phyloP scores from a whole-genome alignment of 2,329 filamentous ascomycete genomes.

The Pseudocercospora musae region DNA sequence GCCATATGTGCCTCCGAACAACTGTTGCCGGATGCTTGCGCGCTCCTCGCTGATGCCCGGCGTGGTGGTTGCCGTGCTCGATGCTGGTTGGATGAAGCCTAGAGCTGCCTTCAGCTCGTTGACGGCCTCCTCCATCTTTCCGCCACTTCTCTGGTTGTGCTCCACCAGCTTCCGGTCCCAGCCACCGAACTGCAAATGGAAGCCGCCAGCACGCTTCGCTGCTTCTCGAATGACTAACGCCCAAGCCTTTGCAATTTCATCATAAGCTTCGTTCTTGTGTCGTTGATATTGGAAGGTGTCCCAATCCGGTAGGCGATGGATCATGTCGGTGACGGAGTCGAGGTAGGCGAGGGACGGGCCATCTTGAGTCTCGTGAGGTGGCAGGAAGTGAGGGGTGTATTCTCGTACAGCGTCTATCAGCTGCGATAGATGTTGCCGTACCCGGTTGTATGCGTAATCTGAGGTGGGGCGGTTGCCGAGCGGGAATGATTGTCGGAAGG shows the following conservation, averaged over 20 bases:
- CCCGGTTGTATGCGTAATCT: conserved; percentile 92
- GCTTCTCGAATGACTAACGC: conserved; percentile 86
- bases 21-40: conserved; percentile 51
- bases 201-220: conserved; percentile 84
- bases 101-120: conserved; percentile 68
- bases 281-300: conserved; percentile 82
- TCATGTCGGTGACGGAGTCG: conserved; percentile 83
- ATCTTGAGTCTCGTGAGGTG: conserved; percentile 82
- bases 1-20: conserved; percentile 41
- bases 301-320: conserved; percentile 89
- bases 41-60: conserved; percentile 34
- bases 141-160: conserved; percentile 83
- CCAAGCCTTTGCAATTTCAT: conserved; percentile 94
- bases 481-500: conserved; percentile 75
- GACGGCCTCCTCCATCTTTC: conserved; percentile 75
- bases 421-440: conserved; percentile 73
- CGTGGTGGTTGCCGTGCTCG: conserved; percentile 23
- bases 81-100: conserved; percentile 68
- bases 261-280: conserved; percentile 92
- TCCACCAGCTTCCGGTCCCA: conserved; percentile 87
- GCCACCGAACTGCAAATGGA: conserved; percentile 80
- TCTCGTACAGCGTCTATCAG: conserved; percentile 88
- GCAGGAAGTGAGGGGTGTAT: conserved; percentile 93
- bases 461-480: conserved; percentile 79
- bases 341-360: conserved; percentile 81